Evolutionary conservation across 2,329 filamentous ascomycete species (phyloP), one percentile per base, ranked within the genome.

Genomic region (Stagonosporopsis rhizophila): DNA sequence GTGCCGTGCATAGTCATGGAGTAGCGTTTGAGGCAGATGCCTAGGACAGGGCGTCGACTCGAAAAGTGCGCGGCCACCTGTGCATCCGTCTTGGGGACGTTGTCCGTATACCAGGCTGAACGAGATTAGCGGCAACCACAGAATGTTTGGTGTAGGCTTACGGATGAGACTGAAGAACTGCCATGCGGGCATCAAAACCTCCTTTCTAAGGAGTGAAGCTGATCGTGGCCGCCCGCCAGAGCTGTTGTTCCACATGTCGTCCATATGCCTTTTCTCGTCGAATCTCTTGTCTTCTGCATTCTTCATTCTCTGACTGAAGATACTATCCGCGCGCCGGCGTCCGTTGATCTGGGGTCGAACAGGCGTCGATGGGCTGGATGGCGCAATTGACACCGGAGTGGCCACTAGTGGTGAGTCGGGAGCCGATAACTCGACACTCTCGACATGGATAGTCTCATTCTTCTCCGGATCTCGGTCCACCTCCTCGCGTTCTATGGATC

Each of bases 181-280:
- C 92, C 93, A 98, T 2, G 95, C 95, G 34, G 94, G 94, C 80
- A 98, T 96, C 56, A 94, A 88, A 14, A 98, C 90, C 67, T 96
- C 93, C 70, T 94, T 96, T 61, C 83, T 71, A 56, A 74, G 76
- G 45, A 83, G 75, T 30, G 79, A 81, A 35, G 68, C 65, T 40
- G 73, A 71, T 22, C 73, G 62, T 70, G 75, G 72, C 61, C 66
- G 66, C 56, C 63, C 66, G 62, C 61, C 44, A 40, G 68, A 69
- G 55, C 75, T 70, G 30, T 69, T 69, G 41, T 67, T 72, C 48
- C 69, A 58, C 55, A 76, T 73, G 49, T 78, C 77, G 35, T 74
- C 64, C 79, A 76, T 62, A 22, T 69, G 67, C 68, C 77, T 80
- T 65, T 84, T 83, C 61, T 87, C 77, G 53, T 75, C 66, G 80